Conservation (phyloP, 2,329 filamentous ascomycete species). For the Hypoxylon sp. region DNA sequence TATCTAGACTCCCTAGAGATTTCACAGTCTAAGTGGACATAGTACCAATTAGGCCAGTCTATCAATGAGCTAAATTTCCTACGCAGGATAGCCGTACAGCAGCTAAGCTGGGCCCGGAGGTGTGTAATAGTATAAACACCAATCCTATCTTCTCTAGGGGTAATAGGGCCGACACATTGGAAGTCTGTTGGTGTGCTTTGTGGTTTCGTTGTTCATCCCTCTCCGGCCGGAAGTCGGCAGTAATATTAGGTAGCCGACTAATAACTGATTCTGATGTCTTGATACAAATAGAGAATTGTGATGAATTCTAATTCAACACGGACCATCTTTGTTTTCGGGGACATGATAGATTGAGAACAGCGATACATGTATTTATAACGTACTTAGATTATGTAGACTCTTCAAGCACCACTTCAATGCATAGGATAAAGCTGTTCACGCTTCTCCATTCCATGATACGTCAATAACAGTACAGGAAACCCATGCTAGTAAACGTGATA, state of each 20-base stretch:
- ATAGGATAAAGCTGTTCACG: slow-evolving; percentile 1
- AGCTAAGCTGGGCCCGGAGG: background rate
- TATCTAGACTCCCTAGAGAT: background rate
- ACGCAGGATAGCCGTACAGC: background rate
- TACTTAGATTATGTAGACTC: background rate
- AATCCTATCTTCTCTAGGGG: background rate
- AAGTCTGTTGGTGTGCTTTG: background rate
- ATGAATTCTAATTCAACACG: too few species aligned
- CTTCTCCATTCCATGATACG: slow-evolving; percentile 14
- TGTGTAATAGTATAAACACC: background rate
- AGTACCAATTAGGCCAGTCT: background rate
- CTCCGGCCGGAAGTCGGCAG: background rate
- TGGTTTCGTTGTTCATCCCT: background rate
- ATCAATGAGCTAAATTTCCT: background rate
- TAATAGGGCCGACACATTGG: background rate
- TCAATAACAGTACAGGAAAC: slow-evolving; percentile 20
- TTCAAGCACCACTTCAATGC: slow-evolving; percentile 4
- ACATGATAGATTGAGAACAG: too few species aligned
- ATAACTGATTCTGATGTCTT: too few species aligned
- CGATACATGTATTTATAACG: background rate
- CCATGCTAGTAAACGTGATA: slow-evolving; percentile 14
- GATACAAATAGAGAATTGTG: background rate
- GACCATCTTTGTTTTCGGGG: too few species aligned
- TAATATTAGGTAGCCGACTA: background rate
- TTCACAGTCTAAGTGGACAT: background rate